Conservation (phyloP, 257 asterid genomes). For the Nemophila menziesii region DNA sequence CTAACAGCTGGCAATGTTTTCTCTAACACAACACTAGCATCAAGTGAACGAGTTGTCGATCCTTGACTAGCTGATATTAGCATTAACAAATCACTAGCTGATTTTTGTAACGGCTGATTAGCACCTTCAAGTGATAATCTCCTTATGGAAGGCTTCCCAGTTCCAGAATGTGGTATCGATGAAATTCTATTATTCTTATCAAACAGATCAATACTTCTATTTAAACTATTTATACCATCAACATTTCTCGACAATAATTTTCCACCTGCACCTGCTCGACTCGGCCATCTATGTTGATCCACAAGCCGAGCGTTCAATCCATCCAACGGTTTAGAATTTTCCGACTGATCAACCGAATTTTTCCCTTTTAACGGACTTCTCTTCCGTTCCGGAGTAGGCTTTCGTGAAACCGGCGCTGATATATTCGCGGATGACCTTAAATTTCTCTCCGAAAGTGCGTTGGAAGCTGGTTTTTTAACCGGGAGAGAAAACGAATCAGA, state of each 20-base stretch:
- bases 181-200: slow-evolving; percentile 34
- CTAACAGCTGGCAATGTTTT: slow-evolving; percentile 42
- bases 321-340: slow-evolving; percentile 69
- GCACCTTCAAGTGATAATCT: slow-evolving; percentile 61
- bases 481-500: slow-evolving; percentile 40
- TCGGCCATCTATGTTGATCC: slow-evolving; percentile 78
- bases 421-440: slow-evolving; percentile 49
- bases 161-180: slow-evolving; percentile 23
- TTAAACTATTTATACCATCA: slow-evolving; percentile 20
- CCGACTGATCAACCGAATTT: slow-evolving; percentile 46
- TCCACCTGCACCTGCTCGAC: slow-evolving; percentile 35
- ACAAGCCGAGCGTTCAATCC: slow-evolving; percentile 36
- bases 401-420: slow-evolving; percentile 33
- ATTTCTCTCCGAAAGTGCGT: slow-evolving; percentile 31
- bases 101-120: slow-evolving; percentile 35
- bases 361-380: slow-evolving; percentile 63
- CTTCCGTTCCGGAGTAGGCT: slow-evolving; percentile 62
- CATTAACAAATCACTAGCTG: slow-evolving; percentile 37
- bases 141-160: slow-evolving; percentile 31
- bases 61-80: slow-evolving; percentile 24
- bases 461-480: slow-evolving; percentile 38
- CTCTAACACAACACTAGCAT: slow-evolving; percentile 34
- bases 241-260: slow-evolving; percentile 31
- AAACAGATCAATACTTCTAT: slow-evolving; percentile 35
- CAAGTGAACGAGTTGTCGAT: slow-evolving; percentile 20